Base-by-base conservation (phyloP, 2,329 filamentous ascomycete species). In the Paraconiothyrium sp. region DNA sequence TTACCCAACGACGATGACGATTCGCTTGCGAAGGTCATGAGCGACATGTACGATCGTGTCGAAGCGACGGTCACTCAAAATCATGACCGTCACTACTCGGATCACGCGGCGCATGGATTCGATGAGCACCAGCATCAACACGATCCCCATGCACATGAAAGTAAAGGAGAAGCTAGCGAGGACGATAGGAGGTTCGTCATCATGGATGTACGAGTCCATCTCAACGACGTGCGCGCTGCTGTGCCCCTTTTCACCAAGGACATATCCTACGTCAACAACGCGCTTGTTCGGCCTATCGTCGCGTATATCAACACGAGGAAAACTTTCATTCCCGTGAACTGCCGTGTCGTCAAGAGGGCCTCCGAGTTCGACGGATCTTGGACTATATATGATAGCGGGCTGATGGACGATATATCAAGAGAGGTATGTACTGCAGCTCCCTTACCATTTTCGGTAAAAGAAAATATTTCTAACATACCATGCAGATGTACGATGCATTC, bases 281-380 rank as follows among this genome's bases (percentile, higher is more conserved):
- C 95, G 1, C 88, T 98, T 4, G 92, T 98, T 39, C 89, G 95
- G 4, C 95, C 95, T 16, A 99, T 99, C 63, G 94, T 99, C 44
- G 95, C 95, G 7, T 99, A 98, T 78, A 98, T 99, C 80, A 99
- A 99, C 79, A 92, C 93, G 46, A 92, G 93, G 77, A 90, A 90
- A 74, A 97, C 94, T 0, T 98, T 97, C 74, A 98, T 99, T 47
- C 95, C 95, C 30, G 93, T 99, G 71, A 92, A 90, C 70, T 98
- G 95, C 80, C 91, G 94, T 63, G 92, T 99, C 52, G 93, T 98
- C 66, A 99, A 99, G 82, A 89, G 89, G 7, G 86, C 89, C 20
- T 86, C 86, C 61, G 95, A 99, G 76, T 99, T 99, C 73, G 92
- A 98, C 77, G 95, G 95, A 37, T 92, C 91, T 69, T 98, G 95